phyloP scores from a whole-genome alignment of 2,329 filamentous ascomycete species.

The Tolypocladium ovalisporum region DNA sequence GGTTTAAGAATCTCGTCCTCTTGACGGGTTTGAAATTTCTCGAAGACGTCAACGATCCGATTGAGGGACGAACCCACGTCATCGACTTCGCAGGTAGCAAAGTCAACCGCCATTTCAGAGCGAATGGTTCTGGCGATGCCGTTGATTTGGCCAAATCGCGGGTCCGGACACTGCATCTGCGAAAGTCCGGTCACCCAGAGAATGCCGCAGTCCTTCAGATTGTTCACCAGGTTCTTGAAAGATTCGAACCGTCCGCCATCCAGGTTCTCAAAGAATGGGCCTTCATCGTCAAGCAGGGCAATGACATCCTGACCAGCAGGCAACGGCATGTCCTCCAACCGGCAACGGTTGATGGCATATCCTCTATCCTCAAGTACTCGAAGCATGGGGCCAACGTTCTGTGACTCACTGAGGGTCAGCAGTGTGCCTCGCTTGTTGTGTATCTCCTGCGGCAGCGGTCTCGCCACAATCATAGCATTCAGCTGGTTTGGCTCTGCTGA shows the following conservation, averaged over 20 bases:
- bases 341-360: neutral
- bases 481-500: neutral
- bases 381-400: neutral
- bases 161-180: constrained; percentile 15
- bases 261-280: constrained; percentile 2
- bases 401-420: neutral
- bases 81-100: constrained; percentile 17
- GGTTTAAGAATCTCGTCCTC: neutral
- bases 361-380: neutral
- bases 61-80: neutral
- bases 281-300: constrained; percentile 7
- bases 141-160: constrained; percentile 12
- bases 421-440: neutral
- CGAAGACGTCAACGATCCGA: neutral
- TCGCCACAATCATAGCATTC: neutral
- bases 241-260: neutral
- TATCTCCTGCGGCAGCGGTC: neutral
- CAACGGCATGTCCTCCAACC: neutral
- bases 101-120: constrained; percentile 11
- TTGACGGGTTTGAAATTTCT: neutral
- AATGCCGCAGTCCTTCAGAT: neutral
- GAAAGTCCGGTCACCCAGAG: constrained; percentile 18
- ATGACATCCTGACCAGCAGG: neutral
- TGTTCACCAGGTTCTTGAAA: neutral
- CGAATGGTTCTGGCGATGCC: constrained; percentile 16